Base-by-base conservation (phyloP, 306 rosid genomes). In the Adenanthera pavonina region DNA sequence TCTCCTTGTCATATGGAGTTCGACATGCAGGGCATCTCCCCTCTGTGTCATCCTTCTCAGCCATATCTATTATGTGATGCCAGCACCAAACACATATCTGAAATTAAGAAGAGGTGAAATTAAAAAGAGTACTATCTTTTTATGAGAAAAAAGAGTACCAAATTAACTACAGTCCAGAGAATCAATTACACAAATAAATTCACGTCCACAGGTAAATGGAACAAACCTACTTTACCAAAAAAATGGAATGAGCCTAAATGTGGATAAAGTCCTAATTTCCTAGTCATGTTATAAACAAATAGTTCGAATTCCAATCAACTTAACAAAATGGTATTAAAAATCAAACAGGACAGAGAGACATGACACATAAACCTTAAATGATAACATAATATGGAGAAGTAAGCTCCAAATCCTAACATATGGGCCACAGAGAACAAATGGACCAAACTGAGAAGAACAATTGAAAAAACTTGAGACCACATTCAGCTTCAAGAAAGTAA, bases 51-150 rank as follows among this genome's bases (percentile, higher is more conserved):
- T 95, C 97, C 97, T 95, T 95, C 91, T 93, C 97, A 19, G 98
- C 99, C 95, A 96, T 92, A 70, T 84, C 97, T 92, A 96, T 90
- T 73, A 96, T 89, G 87, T 96, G 99, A 87, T 96, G 98, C 98
- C 99, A 96, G 83, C 99, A 96, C 99, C 99, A 96, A 76, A 96
- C 99, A 91, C 99, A 96, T 80, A 96, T 90, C 99, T 96, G 87
- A 72, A 54, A 81, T 75, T 59, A 81, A 77, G 68, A 56, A 81
- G 41, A 40, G 41, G 60, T 62, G 56, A 81, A 74, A 80, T 67
- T 54, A 40, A 69, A 62, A 59, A 77, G 41, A 35, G 20, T 1
- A 34, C 3, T 16, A n/a, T n/a, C n/a, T n/a, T n/a, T n/a, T n/a
- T n/a, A n/a, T n/a, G n/a, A n/a, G n/a, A n/a, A n/a, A n/a, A n/a